A percentile compares a stretch with the other conserved stretches of the same genome.
phyloP scores from a whole-genome alignment of 2,329 filamentous ascomycete species.

The Tolypocladium album region DNA sequence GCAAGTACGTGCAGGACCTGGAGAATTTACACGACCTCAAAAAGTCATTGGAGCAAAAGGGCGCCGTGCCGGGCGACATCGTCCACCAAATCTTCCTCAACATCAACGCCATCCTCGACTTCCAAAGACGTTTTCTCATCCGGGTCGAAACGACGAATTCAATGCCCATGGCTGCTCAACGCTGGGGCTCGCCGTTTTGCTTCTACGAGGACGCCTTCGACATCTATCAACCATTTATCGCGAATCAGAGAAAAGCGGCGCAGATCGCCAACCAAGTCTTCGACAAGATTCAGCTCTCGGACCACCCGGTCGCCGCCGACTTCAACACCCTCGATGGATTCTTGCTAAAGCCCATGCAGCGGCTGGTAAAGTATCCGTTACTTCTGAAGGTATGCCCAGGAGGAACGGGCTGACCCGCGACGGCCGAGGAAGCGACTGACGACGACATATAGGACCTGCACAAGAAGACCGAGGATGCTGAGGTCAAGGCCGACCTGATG shows the following conservation, averaged over 20 bases:
- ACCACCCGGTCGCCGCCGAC: conserved; percentile 71
- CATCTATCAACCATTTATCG: conserved; percentile 94
- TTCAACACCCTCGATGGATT: conserved; percentile 86
- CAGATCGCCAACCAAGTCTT: conserved; percentile 76
- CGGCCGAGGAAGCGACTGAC: not conserved
- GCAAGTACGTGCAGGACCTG: conserved; percentile 95
- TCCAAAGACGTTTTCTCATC: conserved; percentile 90
- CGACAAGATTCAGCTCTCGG: conserved; percentile 70
- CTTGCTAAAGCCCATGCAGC: conserved; percentile 90
- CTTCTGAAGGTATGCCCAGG: conserved; percentile 57
- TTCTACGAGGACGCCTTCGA: conserved; percentile 78
- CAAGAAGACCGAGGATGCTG: conserved; percentile 71
- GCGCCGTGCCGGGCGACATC: conserved; percentile 76
- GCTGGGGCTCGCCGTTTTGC: conserved; percentile 91
- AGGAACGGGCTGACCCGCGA: conserved; percentile 6
- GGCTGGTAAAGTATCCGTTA: conserved; percentile 87
- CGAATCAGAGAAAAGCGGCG: conserved; percentile 88
- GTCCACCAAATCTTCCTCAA: conserved; percentile 96
- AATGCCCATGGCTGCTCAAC: conserved; percentile 62
- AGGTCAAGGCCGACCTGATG: conserved; percentile 60
- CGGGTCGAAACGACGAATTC: conserved; percentile 93
- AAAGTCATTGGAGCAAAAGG: conserved; percentile 77
- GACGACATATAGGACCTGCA: conserved; percentile 54
- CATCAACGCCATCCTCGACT: conserved; percentile 87
- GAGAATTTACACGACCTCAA: conserved; percentile 91